phyloP scores from a whole-genome alignment of 495 filamentous ascomycete genomes.

The Trichoderma erinaceum region DNA sequence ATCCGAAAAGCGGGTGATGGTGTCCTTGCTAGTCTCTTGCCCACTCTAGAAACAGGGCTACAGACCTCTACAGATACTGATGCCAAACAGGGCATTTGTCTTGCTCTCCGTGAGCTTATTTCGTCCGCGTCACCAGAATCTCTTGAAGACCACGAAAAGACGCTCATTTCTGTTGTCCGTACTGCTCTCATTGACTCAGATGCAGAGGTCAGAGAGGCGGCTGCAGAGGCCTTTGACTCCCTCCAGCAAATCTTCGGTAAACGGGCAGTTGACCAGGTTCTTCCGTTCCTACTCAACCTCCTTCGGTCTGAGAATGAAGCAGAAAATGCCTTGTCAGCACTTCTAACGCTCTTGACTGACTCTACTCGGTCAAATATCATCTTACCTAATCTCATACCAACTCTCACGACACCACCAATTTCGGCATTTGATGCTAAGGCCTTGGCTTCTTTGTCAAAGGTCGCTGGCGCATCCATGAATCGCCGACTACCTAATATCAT shows the following conservation, averaged over 20 bases:
- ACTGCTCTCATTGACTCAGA: conserved; percentile 88
- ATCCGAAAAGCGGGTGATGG: conserved; percentile 95
- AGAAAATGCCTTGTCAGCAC: conserved; percentile 83
- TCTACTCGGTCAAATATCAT: conserved; percentile 93
- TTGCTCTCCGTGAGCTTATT: conserved; percentile 89
- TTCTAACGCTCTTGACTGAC: conserved; percentile 89
- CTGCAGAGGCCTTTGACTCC: conserved; percentile 93
- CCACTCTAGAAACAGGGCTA: conserved; percentile 87
- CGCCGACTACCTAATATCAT: conserved; percentile 81
- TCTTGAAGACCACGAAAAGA: conserved; percentile 91
- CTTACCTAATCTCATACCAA: conserved; percentile 90
- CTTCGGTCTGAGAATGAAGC: conserved; percentile 79
- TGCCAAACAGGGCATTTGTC: conserved; percentile 94
- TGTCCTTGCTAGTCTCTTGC: conserved; percentile 79
- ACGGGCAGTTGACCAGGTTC: conserved; percentile 85
- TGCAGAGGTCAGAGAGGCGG: conserved; percentile 86
- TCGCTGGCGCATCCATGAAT: conserved; percentile 83
- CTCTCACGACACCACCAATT: conserved; percentile 82
- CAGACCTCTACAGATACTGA: conserved; percentile 85
- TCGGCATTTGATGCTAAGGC: conserved; percentile 90
- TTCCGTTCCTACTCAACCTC: conserved; percentile 84
- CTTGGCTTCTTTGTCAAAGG: conserved; percentile 83
- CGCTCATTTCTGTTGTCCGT: conserved; percentile 86
- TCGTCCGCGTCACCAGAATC: conserved; percentile 83
- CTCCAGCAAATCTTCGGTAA: conserved; percentile 91